These are phyloP conservation scores for Kodamaea jinghongensis DNA, from an alignment of 805 yeast genomes.

Conservation along the genomic window DNA sequence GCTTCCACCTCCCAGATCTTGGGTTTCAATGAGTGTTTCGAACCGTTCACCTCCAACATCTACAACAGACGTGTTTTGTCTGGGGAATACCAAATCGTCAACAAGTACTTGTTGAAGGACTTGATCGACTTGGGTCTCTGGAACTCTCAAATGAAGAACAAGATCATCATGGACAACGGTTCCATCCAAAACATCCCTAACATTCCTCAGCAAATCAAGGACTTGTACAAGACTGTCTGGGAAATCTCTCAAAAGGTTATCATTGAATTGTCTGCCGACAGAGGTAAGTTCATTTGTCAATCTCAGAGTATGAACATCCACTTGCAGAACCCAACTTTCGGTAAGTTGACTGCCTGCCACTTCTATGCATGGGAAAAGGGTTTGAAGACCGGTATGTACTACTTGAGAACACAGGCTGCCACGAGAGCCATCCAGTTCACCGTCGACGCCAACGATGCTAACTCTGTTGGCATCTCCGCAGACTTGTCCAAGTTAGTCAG, in stretches of 20 bases:
- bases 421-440: conserved; percentile 92
- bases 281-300: conserved; percentile 83
- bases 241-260: conserved; percentile 58
- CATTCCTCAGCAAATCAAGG: conserved; percentile 53
- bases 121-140: conserved; percentile 57
- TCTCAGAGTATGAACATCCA: conserved; percentile 91
- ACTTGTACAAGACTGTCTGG: conserved; percentile 60
- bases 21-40: conserved; percentile 62
- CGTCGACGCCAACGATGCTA: conserved; percentile 38
- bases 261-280: conserved; percentile 42
- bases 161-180: conserved; percentile 55
- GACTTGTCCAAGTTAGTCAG: conserved; percentile 17
- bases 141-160: conserved; percentile 57
- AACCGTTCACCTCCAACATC: conserved; percentile 61
- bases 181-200: conserved; percentile 55
- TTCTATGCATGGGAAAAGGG: conserved; percentile 99
- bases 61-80: conserved; percentile 62
- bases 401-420: conserved; percentile 96
- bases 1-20: conserved; percentile 65
- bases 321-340: conserved; percentile 88
- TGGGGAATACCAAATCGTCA: conserved; percentile 64
- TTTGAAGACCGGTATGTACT: conserved; percentile 97
- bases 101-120: conserved; percentile 56
- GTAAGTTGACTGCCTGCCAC: conserved; percentile 96
- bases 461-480: neutral